Evolutionary conservation across 2,329 filamentous ascomycete genomes (phyloP).

Genomic region (Scedosporium apiospermum): DNA sequence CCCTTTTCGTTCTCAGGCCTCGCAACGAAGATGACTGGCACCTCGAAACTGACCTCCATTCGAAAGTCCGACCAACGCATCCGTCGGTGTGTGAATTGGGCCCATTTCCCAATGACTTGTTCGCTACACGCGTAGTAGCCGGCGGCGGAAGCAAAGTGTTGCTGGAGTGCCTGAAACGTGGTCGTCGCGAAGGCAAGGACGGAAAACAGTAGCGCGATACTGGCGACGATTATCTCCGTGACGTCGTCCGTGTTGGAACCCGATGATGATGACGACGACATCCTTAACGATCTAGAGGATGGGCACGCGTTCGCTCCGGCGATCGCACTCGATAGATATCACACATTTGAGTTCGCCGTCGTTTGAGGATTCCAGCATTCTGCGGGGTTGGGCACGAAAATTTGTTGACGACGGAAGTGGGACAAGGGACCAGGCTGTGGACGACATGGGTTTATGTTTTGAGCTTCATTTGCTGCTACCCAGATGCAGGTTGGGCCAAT

Average conservation of each 20-base stretch:
- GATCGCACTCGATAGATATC: too few species aligned
- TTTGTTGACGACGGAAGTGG: too few species aligned
- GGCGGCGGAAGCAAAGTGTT: constrained; percentile 39
- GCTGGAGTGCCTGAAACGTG: constrained; percentile 37
- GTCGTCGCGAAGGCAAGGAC: constrained; percentile 35
- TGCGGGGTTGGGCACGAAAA: too few species aligned
- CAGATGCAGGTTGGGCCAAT: too few species aligned
- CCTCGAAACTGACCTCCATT: constrained; percentile 38
- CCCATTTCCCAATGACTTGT: constrained; percentile 39
- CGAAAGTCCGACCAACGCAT: constrained; percentile 35
- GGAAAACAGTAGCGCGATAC: constrained; percentile 36
- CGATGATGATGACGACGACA: too few species aligned
- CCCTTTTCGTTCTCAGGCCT: constrained; percentile 29
- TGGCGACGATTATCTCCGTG: constrained; percentile 28
- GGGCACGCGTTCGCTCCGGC: too few species aligned
- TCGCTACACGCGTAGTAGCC: constrained; percentile 38
- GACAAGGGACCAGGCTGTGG: too few species aligned
- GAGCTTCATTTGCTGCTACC: too few species aligned
- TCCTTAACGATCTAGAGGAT: too few species aligned
- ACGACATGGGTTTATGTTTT: too few species aligned
- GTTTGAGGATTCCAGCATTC: too few species aligned
- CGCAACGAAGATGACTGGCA: constrained; percentile 41
- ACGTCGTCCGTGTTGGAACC: constrained; percentile 9
- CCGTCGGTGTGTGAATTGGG: constrained; percentile 25
- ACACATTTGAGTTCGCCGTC: too few species aligned